Evolutionary conservation across 2,329 filamentous ascomycete genomes (phyloP), one percentile per base, ranked within the genome.

Genomic region (Aspergillus caelatus): DNA sequence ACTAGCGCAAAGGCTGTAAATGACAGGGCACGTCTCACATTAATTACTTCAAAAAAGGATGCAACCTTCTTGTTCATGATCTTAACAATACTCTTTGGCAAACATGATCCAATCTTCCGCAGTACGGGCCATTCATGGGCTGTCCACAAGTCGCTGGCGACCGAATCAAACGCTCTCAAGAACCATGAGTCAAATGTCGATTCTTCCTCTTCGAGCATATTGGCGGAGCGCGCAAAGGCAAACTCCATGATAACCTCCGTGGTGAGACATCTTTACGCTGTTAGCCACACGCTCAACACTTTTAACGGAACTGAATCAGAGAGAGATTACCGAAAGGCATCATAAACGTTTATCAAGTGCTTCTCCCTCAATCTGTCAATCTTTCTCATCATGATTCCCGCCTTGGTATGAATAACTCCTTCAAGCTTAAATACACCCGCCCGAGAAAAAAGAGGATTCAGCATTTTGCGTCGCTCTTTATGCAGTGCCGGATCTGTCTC

Each of bases 401-500:
- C 39, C 36, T 62, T 62, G 4, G 45, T 45, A n/a, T 59, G 57
- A 19, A 62, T 55, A 16, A 62, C 41, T 2, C 45, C 56, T 46
- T 62, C 61, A 5, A 62, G 41, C 21, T 60, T 62, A 23, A 56
- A 50, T 26, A 71, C 60, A 3, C 58, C 66, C 4, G 57, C 26
- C 23, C 67, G 67, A 0, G 69, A 70, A 50, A 71, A 71, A 19
- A 68, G 65, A 6, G 65, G 65, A 28, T 58, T 66, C 11, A 71
- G 7, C 7, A 66, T 46, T 21, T 32, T 57, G 4, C 69, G 68
- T 11, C 62, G 62, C 3, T 57, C 43, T 28, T 65, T 65, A 36
- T 71, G 69, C 2, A 62, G 9, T 0, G 28, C n/a, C 16, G 68
- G 65, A 12, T 64, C 54, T 9, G 53, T 34, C 26, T 64, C 62